These are phyloP conservation scores for Psilocybe subaeruginosa DNA, from an alignment of 768 basidiomycete species.

Conservation along the genomic window DNA sequence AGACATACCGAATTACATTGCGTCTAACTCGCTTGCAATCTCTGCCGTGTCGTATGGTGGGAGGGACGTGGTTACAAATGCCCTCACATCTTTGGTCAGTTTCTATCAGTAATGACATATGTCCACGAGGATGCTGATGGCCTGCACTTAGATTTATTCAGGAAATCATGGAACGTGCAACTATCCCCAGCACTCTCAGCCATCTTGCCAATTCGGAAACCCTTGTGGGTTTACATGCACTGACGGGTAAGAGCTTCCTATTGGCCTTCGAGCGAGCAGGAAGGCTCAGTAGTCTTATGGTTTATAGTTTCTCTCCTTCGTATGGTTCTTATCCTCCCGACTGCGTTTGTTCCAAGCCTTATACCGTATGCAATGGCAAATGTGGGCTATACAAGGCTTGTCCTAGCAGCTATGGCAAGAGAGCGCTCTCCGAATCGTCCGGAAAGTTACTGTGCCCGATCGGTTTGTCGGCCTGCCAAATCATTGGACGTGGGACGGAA, in stretches of 20 bases:
- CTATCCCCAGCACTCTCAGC: slow-evolving; percentile 43
- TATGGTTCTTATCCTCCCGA: slow-evolving; percentile 30
- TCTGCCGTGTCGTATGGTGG: slow-evolving; percentile 34
- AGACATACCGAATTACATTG: slow-evolving; percentile 35
- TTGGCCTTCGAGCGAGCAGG: not conserved
- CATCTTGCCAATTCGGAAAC: slow-evolving; percentile 35
- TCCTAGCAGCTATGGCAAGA: not conserved
- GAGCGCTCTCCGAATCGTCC: not conserved
- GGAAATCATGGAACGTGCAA: slow-evolving; percentile 27
- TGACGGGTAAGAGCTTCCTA: slow-evolving; percentile 37
- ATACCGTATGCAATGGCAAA: slow-evolving; percentile 50
- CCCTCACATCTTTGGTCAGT: slow-evolving; percentile 39
- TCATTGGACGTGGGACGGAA: slow-evolving; percentile 32
- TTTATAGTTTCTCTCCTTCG: slow-evolving; percentile 30
- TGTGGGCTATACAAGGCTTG: slow-evolving; percentile 35
- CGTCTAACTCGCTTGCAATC: slow-evolving; percentile 31
- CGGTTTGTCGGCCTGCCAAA: slow-evolving; percentile 40
- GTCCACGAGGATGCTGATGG: not conserved
- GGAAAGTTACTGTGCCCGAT: slow-evolving; percentile 24
- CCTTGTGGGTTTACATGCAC: slow-evolving; percentile 51
- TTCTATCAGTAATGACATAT: not conserved
- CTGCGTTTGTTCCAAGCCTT: slow-evolving; percentile 46
- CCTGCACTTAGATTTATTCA: slow-evolving; percentile 14
- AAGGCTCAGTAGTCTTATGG: not conserved
- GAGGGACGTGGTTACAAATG: slow-evolving; percentile 25